These are phyloP conservation scores for Solanum corneliomulleri DNA, from an alignment of 257 asterid genomes.

Conservation along the genomic window DNA sequence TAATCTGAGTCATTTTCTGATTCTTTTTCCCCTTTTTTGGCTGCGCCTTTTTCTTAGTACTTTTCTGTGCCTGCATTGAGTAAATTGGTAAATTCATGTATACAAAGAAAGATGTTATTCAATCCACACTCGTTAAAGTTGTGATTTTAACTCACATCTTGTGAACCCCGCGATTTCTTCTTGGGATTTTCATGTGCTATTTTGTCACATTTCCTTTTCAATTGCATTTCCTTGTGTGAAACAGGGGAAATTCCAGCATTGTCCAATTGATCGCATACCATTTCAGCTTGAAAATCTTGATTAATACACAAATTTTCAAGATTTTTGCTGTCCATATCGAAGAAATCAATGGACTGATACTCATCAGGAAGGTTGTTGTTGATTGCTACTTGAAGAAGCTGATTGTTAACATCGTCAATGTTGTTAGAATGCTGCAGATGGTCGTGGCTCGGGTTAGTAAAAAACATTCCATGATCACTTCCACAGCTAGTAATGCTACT, in stretches of 20 bases:
- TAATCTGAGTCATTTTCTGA: slow-evolving; percentile 18
- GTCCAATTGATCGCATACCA: slow-evolving; percentile 1
- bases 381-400: background rate
- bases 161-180: slow-evolving; percentile 39
- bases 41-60: slow-evolving; percentile 5
- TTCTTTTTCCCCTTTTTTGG: slow-evolving; percentile 34
- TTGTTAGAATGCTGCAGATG: background rate
- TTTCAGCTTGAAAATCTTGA: slow-evolving; percentile 5
- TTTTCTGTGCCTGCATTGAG: slow-evolving; percentile 25
- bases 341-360: slow-evolving; percentile 14
- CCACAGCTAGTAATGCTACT: slow-evolving; percentile 27
- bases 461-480: background rate
- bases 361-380: background rate
- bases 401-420: background rate
- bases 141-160: slow-evolving; percentile 30
- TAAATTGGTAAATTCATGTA: background rate
- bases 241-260: slow-evolving; percentile 3
- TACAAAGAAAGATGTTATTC: background rate
- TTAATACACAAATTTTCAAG: slow-evolving; percentile 1
- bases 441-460: background rate
- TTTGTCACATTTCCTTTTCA: slow-evolving; percentile 29
- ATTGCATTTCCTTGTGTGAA: slow-evolving; percentile 16
- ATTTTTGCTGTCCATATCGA: slow-evolving; percentile 7
- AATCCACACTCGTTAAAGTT: background rate
- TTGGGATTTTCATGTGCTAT: slow-evolving; percentile 14